Conservation (phyloP, 2,329 filamentous ascomycete species). For the Ophiocordyceps sinensis region DNA sequence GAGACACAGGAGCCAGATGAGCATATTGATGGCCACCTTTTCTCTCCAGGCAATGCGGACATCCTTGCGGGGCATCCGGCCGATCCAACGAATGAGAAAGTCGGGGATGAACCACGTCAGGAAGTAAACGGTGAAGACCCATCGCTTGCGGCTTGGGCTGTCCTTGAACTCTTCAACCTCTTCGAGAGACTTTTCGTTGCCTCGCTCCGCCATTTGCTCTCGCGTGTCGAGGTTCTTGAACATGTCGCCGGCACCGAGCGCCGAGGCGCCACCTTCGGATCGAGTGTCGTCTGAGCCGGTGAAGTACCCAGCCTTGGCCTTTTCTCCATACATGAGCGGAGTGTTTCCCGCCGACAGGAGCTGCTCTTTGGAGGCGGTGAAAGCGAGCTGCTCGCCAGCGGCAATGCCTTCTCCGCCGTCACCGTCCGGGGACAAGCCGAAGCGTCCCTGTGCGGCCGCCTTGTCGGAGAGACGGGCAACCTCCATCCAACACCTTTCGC, state of each 20-base stretch:
- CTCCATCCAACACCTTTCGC: slow-evolving; percentile 90
- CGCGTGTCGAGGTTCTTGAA: slow-evolving; percentile 92
- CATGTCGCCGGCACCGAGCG: slow-evolving; percentile 87
- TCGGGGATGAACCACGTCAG: slow-evolving; percentile 85
- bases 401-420: slow-evolving; percentile 49
- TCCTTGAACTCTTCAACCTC: slow-evolving; percentile 78
- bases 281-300: slow-evolving; percentile 68
- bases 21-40: slow-evolving; percentile 92
- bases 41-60: slow-evolving; percentile 89
- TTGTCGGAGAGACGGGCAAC: slow-evolving; percentile 61
- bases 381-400: slow-evolving; percentile 40
- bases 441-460: slow-evolving; percentile 31
- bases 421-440: slow-evolving; percentile 33
- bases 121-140: slow-evolving; percentile 71
- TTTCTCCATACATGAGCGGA: slow-evolving; percentile 57
- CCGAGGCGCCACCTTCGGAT: slow-evolving; percentile 86
- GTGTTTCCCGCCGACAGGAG: slow-evolving; percentile 37
- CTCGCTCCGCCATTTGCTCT: slow-evolving; percentile 88
- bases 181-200: slow-evolving; percentile 76
- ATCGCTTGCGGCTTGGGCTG: slow-evolving; percentile 72
- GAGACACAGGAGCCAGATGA: slow-evolving; percentile 81
- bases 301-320: slow-evolving; percentile 67
- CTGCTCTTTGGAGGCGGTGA: slow-evolving; percentile 48
- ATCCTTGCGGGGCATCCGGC: slow-evolving; percentile 83
- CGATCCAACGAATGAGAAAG: slow-evolving; percentile 60